Percentiles rank a stretch among this genome's conserved stretches.
Conservation (phyloP, 1,284 basidiomycete species). For the Ganoderma multipileum region DNA sequence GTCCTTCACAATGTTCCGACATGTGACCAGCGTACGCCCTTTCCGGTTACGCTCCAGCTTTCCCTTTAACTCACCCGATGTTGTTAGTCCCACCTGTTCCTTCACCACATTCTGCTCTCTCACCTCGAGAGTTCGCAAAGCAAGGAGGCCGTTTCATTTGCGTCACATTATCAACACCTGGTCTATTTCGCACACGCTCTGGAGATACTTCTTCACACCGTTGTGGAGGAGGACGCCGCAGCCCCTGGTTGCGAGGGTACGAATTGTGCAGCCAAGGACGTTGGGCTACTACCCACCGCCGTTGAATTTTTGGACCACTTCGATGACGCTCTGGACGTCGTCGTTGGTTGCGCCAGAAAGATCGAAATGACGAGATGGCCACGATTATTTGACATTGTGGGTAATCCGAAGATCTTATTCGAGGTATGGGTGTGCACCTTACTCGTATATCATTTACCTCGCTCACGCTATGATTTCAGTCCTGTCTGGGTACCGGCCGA, state of each 20-base stretch:
- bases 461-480: conserved; percentile 48
- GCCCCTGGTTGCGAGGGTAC: conserved; percentile 26
- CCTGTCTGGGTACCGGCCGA: conserved; percentile 77
- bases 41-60: background rate
- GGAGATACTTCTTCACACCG: conserved; percentile 93
- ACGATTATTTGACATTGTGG: conserved; percentile 89
- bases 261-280: conserved; percentile 37
- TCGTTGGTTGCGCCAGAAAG: conserved; percentile 96
- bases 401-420: conserved; percentile 90
- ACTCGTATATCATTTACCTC: too few species aligned
- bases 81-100: conserved; percentile 89
- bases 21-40: conserved; percentile 82
- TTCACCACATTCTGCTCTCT: conserved; percentile 90
- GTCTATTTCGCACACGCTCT: conserved; percentile 95
- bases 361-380: conserved; percentile 95
- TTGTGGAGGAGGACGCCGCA: conserved; percentile 88
- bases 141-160: conserved; percentile 85
- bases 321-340: conserved; percentile 88
- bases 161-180: conserved; percentile 85
- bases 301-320: conserved; percentile 97
- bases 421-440: conserved; percentile 59
- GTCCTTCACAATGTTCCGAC: conserved; percentile 92
- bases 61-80: background rate
- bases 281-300: conserved; percentile 65
- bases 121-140: conserved; percentile 80